Evolutionary conservation across 305 asterid genomes (phyloP).

Genomic region (Solanum chacoense): DNA sequence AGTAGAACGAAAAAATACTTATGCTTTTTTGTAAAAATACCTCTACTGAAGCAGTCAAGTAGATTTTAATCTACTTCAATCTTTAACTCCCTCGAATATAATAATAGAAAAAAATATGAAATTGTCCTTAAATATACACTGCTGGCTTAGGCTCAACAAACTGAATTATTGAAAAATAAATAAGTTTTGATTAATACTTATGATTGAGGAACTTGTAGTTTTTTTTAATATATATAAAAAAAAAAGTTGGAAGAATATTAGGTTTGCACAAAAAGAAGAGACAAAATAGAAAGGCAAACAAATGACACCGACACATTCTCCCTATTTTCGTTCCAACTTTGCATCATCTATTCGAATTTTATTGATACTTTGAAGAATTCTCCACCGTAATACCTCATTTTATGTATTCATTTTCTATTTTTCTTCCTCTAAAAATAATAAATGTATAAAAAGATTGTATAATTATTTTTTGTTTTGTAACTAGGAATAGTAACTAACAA

Average conservation of each 20-base stretch:
- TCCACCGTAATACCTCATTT: not conserved
- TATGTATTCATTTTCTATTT: not conserved
- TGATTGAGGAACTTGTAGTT: not conserved
- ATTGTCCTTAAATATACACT: not conserved
- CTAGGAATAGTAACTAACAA: not conserved
- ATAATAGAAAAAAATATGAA: not conserved
- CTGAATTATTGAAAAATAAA: not conserved
- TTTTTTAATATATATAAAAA: not conserved
- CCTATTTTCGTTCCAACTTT: not conserved
- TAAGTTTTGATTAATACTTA: not conserved
- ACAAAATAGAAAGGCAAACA: not conserved
- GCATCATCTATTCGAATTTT: not conserved
- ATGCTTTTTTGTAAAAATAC: not conserved
- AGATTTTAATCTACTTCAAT: not conserved
- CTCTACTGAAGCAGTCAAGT: accelerated
- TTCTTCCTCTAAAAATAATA: not conserved
- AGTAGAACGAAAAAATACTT: not conserved
- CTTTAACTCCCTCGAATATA: not conserved
- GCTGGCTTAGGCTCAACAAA: not conserved
- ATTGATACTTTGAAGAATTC: not conserved
- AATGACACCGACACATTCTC: not conserved
- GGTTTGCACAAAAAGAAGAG: not conserved
- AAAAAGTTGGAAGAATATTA: not conserved
- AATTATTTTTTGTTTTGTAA: not conserved
- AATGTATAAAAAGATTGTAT: not conserved